Evolutionary conservation across 495 filamentous ascomycete species (phyloP).

Genomic region (Bacidia gigantensis): DNA sequence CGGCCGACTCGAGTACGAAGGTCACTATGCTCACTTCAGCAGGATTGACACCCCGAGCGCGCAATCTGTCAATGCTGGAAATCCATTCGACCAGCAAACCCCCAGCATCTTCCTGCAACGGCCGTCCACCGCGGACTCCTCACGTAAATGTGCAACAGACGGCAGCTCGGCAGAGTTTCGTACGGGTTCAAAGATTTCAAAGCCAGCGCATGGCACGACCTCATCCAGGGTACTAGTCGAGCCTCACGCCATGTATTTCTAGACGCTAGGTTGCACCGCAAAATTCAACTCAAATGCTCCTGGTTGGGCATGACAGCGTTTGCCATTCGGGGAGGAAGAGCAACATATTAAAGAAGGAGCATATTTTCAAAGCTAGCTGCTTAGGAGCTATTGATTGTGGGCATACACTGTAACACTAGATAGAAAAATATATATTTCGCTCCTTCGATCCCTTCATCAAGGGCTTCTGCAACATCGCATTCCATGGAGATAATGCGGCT

Average conservation of each 20-base stretch:
- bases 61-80: not conserved
- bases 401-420: not conserved
- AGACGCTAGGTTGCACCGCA: not conserved
- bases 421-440: not conserved
- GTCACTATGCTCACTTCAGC: too few species aligned
- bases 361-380: not conserved
- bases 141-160: not conserved
- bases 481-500: too few species aligned
- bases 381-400: not conserved
- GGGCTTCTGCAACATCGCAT: too few species aligned
- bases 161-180: not conserved
- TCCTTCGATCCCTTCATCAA: not conserved
- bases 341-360: not conserved
- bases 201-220: not conserved
- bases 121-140: not conserved
- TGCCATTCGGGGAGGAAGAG: not conserved
- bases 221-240: not conserved
- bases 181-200: not conserved
- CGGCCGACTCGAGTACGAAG: too few species aligned
- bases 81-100: not conserved
- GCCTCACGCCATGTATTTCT: not conserved
- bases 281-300: not conserved
- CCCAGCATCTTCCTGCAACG: not conserved
- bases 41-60: not conserved
- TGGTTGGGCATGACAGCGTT: not conserved